Evolutionary conservation across 2,329 filamentous ascomycete genomes (phyloP).

Genomic region (Paraconiothyrium brasiliense): DNA sequence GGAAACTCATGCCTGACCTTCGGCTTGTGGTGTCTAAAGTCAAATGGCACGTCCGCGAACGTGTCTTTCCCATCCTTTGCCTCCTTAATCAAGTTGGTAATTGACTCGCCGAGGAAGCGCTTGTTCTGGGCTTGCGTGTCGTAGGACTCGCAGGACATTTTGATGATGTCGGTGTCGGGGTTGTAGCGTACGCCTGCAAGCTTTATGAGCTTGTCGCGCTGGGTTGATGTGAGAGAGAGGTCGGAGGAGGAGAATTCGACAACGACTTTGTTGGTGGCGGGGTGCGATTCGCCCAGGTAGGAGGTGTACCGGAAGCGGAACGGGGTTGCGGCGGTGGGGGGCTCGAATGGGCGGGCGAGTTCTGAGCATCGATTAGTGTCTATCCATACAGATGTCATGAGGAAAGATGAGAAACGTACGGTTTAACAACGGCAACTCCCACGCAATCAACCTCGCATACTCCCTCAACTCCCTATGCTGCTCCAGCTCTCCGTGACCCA

Average conservation of each 20-base stretch:
- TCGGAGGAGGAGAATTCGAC: conserved; percentile 85
- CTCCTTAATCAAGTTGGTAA: conserved; percentile 76
- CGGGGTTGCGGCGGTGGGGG: conserved; percentile 72
- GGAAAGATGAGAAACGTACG: conserved; percentile 67
- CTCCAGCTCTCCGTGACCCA: conserved; percentile 88
- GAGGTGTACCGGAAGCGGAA: conserved; percentile 96
- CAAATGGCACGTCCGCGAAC: conserved; percentile 89
- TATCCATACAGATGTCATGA: not conserved
- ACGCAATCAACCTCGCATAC: conserved; percentile 85
- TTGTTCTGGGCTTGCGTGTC: conserved; percentile 95
- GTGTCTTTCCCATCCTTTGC: conserved; percentile 80
- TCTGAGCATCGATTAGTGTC: conserved; percentile 60
- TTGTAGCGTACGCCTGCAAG: conserved; percentile 87
- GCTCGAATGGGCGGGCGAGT: conserved; percentile 81
- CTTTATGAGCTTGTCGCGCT: conserved; percentile 86
- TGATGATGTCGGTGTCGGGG: conserved; percentile 79
- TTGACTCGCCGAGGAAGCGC: conserved; percentile 84
- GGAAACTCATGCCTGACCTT: conserved; percentile 78
- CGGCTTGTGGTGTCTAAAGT: conserved; percentile 82
- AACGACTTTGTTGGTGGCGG: conserved; percentile 91
- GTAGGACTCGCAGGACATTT: conserved; percentile 91
- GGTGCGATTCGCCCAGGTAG: conserved; percentile 94
- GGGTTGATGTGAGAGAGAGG: conserved; percentile 72
- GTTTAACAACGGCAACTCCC: conserved; percentile 92
- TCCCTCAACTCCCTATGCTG: conserved; percentile 88